phyloP scores from a whole-genome alignment of 345 rosid genomes.

The Eucalyptus guilfoylei region DNA sequence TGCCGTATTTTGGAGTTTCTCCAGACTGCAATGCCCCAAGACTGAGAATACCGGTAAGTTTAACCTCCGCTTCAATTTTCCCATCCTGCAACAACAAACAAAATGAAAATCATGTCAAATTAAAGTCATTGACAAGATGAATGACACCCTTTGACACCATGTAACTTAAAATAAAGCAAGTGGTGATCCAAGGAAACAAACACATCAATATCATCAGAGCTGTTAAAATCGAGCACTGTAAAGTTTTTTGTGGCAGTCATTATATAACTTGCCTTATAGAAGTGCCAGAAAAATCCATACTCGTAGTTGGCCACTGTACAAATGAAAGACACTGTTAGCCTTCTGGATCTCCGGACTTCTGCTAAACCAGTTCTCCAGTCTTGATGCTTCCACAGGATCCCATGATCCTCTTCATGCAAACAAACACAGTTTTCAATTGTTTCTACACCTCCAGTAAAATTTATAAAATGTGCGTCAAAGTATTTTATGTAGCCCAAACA shows the following conservation, averaged over 20 bases:
- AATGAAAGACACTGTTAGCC: slow-evolving; percentile 47
- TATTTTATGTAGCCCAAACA: slow-evolving; percentile 65
- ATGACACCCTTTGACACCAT: not conserved
- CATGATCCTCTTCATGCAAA: slow-evolving; percentile 75
- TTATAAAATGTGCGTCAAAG: slow-evolving; percentile 69
- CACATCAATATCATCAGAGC: not conserved
- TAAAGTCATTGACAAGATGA: not conserved
- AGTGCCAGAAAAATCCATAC: slow-evolving; percentile 70
- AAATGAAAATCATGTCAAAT: not conserved
- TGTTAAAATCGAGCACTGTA: not conserved
- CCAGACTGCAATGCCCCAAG: slow-evolving; percentile 69
- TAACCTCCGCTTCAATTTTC: slow-evolving; percentile 71
- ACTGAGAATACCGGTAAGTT: slow-evolving; percentile 67
- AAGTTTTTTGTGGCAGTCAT: not conserved
- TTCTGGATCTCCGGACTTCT: slow-evolving; percentile 68
- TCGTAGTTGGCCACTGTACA: slow-evolving; percentile 76
- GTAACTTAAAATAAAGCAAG: not conserved
- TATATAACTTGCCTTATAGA: slow-evolving; percentile 47
- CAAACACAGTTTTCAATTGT: slow-evolving; percentile 70
- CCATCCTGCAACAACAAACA: slow-evolving; percentile 34
- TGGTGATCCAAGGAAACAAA: not conserved
- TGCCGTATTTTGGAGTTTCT: slow-evolving; percentile 61
- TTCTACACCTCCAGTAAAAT: slow-evolving; percentile 73
- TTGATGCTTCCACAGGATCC: slow-evolving; percentile 78
- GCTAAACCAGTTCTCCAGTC: slow-evolving; percentile 83